Conservation (phyloP, 2,329 filamentous ascomycete species). For the Fusarium algeriense region DNA sequence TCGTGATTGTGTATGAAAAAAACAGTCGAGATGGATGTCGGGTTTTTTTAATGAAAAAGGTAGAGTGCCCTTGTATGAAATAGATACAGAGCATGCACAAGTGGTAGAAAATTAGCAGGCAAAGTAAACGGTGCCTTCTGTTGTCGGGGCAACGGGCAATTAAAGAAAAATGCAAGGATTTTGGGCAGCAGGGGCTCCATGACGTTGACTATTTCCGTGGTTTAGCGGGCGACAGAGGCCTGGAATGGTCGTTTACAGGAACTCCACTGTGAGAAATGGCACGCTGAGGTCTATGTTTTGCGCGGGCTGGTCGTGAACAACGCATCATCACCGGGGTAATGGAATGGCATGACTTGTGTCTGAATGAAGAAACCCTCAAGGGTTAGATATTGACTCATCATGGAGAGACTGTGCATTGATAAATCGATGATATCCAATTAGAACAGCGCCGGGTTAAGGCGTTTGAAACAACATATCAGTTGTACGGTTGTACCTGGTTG, state of each 20-base stretch:
- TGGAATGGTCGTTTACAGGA: conserved; percentile 32
- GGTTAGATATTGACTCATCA: conserved; percentile 19
- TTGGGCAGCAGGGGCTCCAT: conserved; percentile 17
- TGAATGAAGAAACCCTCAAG: background rate
- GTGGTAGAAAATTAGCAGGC: conserved; percentile 26
- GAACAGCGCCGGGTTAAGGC: background rate
- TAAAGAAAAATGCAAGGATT: conserved; percentile 28
- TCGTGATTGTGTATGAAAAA: conserved; percentile 19
- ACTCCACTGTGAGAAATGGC: conserved; percentile 36
- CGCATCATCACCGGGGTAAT: conserved; percentile 45
- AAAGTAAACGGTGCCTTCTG: conserved; percentile 42
- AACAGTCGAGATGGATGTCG: conserved; percentile 22
- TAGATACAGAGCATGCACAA: conserved; percentile 26
- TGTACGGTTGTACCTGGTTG: background rate
- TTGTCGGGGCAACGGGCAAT: conserved; percentile 45
- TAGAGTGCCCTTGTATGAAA: conserved; percentile 25
- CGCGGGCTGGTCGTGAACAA: conserved; percentile 32
- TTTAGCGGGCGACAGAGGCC: conserved; percentile 12
- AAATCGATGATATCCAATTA: conserved; percentile 8
- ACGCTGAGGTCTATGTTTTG: conserved; percentile 20
- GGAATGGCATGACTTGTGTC: conserved; percentile 30
- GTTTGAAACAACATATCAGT: conserved; percentile 4
- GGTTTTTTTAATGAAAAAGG: conserved; percentile 32
- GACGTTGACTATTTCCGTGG: conserved; percentile 20
- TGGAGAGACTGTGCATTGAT: background rate